Evolutionary conservation across 495 filamentous ascomycete genomes (phyloP).

Genomic region (Hyaloscypha variabilis): DNA sequence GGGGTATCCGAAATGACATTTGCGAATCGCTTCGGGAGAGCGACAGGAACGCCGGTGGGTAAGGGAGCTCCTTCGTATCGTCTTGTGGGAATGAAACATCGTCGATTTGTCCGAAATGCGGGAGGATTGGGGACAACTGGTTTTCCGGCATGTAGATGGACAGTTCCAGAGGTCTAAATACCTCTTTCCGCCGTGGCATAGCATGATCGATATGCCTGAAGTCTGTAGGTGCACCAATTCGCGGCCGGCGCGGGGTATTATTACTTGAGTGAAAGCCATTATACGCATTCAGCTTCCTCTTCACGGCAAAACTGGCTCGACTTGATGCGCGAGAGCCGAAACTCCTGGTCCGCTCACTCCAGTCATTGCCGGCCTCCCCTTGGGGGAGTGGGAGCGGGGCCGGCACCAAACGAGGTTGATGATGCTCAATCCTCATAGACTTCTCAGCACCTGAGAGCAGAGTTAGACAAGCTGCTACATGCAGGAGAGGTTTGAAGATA

Average conservation of each 20-base stretch:
- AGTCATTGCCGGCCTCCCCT: constrained; percentile 31
- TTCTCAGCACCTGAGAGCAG: constrained; percentile 23
- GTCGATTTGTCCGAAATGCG: constrained; percentile 43
- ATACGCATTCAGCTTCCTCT: constrained; percentile 39
- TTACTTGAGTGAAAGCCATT: constrained; percentile 16
- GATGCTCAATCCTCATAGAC: constrained; percentile 32
- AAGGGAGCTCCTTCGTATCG: constrained; percentile 33
- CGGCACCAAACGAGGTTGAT: constrained; percentile 32
- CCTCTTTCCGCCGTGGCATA: constrained; percentile 37
- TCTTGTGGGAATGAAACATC: constrained; percentile 14
- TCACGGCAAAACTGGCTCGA: constrained; percentile 53
- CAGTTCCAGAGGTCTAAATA: constrained; percentile 73
- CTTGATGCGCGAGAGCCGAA: constrained; percentile 52
- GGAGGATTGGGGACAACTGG: constrained; percentile 65
- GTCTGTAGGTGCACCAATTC: constrained; percentile 56
- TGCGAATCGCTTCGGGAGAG: constrained; percentile 49
- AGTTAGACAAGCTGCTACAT: constrained; percentile 23
- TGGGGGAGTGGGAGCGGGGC: constrained; percentile 28
- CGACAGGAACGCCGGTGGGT: constrained; percentile 40
- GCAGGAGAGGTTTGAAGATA: not conserved
- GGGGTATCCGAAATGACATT: constrained; percentile 53
- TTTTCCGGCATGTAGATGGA: constrained; percentile 71
- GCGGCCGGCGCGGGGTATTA: constrained; percentile 38
- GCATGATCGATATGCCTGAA: constrained; percentile 51
- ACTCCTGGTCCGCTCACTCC: constrained; percentile 44